Conservation (phyloP, 73 alveolate species). For the Halteria grandinella region DNA sequence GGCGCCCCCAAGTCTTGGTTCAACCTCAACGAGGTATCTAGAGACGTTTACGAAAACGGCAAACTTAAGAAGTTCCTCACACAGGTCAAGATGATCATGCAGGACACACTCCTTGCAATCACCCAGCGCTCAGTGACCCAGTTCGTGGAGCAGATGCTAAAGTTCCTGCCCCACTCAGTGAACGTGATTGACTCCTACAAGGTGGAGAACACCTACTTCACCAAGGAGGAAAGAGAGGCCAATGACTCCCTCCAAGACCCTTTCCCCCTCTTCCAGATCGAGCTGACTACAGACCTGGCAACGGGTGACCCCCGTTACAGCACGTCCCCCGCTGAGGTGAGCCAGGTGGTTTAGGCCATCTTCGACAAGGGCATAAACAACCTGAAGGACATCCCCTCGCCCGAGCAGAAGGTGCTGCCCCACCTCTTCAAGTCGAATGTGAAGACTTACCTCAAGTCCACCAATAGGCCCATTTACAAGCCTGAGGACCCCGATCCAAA, state of each 20-base stretch:
- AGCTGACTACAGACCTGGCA: constrained; percentile 52
- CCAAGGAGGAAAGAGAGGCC: constrained; percentile 67
- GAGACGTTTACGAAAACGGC: constrained; percentile 88
- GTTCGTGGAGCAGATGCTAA: constrained; percentile 87
- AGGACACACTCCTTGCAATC: constrained; percentile 89
- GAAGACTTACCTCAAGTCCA: constrained; percentile 82
- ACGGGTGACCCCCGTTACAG: constrained; percentile 43
- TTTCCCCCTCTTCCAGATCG: constrained; percentile 68
- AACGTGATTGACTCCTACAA: constrained; percentile 77
- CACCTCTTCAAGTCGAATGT: constrained; percentile 85
- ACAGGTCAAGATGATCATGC: constrained; percentile 90
- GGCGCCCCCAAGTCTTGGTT: constrained; percentile 91
- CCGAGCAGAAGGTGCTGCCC: constrained; percentile 83
- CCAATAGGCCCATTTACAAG: constrained; percentile 83
- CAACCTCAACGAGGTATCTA: constrained; percentile 87
- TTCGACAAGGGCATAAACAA: constrained; percentile 88
- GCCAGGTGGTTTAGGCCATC: constrained; percentile 77
- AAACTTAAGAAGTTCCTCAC: constrained; percentile 93
- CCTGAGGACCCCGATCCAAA: constrained; percentile 81
- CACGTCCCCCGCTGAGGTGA: constrained; percentile 81
- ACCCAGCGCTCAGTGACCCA: constrained; percentile 90
- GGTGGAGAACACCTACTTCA: constrained; percentile 71
- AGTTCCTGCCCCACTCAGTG: constrained; percentile 76
- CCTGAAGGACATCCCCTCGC: constrained; percentile 84
- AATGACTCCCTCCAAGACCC: constrained; percentile 52